A percentile compares a stretch with the other conserved stretches of the same genome.
phyloP scores from a whole-genome alignment of 768 basidiomycete species.

The Rhizopogon vesiculosus region DNA sequence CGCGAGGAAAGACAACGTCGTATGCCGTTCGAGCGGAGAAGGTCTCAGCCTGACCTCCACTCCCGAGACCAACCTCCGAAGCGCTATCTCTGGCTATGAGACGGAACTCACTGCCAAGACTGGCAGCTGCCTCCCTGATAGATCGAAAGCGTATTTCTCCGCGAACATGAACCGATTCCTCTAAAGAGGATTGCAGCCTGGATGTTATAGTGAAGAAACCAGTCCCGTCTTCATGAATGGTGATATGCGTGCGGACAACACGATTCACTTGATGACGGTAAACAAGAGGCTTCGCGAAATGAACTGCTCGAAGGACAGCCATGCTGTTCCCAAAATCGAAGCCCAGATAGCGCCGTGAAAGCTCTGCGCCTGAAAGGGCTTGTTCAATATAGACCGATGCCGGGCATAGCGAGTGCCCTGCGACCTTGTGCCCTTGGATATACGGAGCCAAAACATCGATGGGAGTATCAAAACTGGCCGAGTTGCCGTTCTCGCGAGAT shows the following conservation, averaged over 20 bases:
- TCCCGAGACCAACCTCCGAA: conserved; percentile 23
- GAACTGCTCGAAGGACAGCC: conserved; percentile 37
- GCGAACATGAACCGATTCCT: conserved; percentile 36
- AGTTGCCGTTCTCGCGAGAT: conserved; percentile 22
- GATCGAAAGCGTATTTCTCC: conserved; percentile 42
- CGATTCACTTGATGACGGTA: conserved; percentile 29
- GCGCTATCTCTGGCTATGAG: conserved; percentile 28
- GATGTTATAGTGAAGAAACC: conserved; percentile 48
- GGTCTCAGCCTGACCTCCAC: conserved; percentile 31
- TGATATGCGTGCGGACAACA: conserved; percentile 35
- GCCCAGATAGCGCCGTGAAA: conserved; percentile 29
- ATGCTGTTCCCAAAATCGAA: conserved; percentile 27
- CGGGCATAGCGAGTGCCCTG: conserved; percentile 52
- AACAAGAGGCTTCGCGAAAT: conserved; percentile 54
- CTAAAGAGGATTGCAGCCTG: conserved; percentile 20
- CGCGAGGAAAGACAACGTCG: conserved; percentile 61
- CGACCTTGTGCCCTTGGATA: conserved; percentile 58
- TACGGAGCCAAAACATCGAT: conserved; percentile 36
- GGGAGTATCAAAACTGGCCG: conserved; percentile 52
- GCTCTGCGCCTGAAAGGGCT: conserved; percentile 39
- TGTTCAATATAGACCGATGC: conserved; percentile 64
- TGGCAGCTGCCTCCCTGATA: conserved; percentile 24
- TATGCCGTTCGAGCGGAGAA: conserved; percentile 57
- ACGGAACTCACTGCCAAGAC: conserved; percentile 31
- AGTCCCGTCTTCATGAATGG: conserved; percentile 27